Evolutionary conservation across 345 rosid species (phyloP).

Genomic region (Eucalyptus sp.): DNA sequence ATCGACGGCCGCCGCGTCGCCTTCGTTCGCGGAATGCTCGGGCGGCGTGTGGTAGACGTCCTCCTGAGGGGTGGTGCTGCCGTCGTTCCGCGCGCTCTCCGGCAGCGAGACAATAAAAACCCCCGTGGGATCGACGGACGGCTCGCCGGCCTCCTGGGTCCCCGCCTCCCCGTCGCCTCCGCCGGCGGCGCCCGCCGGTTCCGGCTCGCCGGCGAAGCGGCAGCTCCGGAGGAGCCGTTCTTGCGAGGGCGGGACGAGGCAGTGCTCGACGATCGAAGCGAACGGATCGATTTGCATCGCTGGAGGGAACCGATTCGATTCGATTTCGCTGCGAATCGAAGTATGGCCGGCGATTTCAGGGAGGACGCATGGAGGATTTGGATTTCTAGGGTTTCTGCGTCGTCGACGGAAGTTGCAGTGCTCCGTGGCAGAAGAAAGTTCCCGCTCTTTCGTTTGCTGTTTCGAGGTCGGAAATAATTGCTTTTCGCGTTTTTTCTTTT

Average conservation of each 20-base stretch:
- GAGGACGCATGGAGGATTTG: neutral
- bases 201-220: neutral
- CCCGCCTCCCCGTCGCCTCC: neutral
- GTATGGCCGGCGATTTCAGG: neutral
- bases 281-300: neutral
- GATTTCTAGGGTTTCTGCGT: neutral
- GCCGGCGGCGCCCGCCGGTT: neutral
- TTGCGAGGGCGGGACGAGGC: slow-evolving; percentile 7
- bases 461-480: neutral
- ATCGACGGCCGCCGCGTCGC: neutral
- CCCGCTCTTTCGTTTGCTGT: neutral
- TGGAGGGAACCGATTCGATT: neutral
- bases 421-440: neutral
- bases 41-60: slow-evolving; percentile 6
- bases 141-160: neutral
- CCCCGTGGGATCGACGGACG: slow-evolving; percentile 7
- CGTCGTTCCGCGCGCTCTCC: neutral
- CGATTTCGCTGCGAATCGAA: neutral
- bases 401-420: neutral
- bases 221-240: slow-evolving; percentile 1
- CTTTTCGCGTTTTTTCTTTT: neutral
- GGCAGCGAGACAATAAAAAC: slow-evolving; percentile 25
- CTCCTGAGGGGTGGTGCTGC: neutral
- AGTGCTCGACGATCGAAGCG: neutral
- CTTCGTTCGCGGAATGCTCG: neutral